Evolutionary conservation across 805 yeast species (phyloP), one percentile per base, ranked within the genome.

Genomic region (Myxozyma vanderwaltii): DNA sequence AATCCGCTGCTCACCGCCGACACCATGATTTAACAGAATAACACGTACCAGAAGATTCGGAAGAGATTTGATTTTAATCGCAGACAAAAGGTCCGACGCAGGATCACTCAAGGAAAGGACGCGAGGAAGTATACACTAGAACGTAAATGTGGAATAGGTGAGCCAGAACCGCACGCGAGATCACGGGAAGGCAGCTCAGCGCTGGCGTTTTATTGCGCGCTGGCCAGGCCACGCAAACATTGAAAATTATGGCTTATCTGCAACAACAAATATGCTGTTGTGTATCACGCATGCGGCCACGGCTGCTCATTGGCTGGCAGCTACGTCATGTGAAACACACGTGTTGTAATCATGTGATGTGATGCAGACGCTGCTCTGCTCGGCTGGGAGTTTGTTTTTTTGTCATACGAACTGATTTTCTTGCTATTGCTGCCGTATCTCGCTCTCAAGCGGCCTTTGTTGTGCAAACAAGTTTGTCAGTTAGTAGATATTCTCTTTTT

Each of bases 121-220:
- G 35, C 31, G 10, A 26, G 17, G 47, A 17, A 19, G 29, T 8
- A 19, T 10, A 4, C 3, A 17, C 7, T 29, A 19, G 47, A 4
- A 23, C 8, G 24, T 7, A 17, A 19, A 17, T 10, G 43, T 33
- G 41, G 50, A 31, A n/a, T 26, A 33, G 21, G 51, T 31, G 26
- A 21, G 49, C 40, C 29, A 31, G 36, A 26, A 13, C 27, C 40
- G 40, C 36, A 40, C 44, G 57, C 61, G 53, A 52, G 61, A 57
- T 57, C 61, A 57, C 61, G 61, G 61, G 48, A 57, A 39, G 33
- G 36, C 27, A 39, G 47, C 36, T 40, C 29, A 40, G 48, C 46
- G 44, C 54, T n/a, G 51, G 54, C 48, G 51, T 39, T 50, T 50
- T 50, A 50, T 50, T n/a, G 46, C 36, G 24, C 35, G 26, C 38